Base-by-base conservation (phyloP, 75 land plant genomes). In the Pinus taeda region DNA sequence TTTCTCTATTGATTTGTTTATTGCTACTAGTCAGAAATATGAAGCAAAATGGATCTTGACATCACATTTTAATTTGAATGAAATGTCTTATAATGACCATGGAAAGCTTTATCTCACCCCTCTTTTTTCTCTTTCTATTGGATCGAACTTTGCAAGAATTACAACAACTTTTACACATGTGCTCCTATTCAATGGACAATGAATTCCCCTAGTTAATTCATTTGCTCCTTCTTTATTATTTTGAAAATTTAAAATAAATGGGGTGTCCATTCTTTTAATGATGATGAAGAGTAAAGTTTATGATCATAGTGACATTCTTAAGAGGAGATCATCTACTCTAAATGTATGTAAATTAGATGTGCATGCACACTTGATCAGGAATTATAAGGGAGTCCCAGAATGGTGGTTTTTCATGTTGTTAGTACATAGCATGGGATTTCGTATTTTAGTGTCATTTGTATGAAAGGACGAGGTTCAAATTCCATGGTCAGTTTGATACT, bases 271-370 rank as follows among this genome's bases (percentile, higher is more conserved):
- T 15, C 30, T 66, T 67, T 20, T n/a, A 67, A 67, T 17, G 20
- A 18, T 17, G n/a, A 18, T 1, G 0, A 67, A 20, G 18, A 15
- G 20, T 67, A 9, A 20, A 39, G 37, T 33, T 67, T 67, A 1
- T 67, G 7, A 20, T n/a, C 7, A 39, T 21, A 94, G 93, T 20
- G 98, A 93, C 64, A 89, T 95, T 3, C 79, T 83, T 88, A 83
- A 80, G 80, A 90, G 90, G 75, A 93, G 87, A 77, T 60, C 73
- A 65, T 75, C 71, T 17, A 64, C 82, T 22, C 9, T 80, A 49
- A 77, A 77, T 21, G 33, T 11, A 6, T 14, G 49, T 4, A 66
- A 59, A 60, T 36, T 22, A 56, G 84, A 83, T 62, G 59, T 83
- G 22, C 84, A 83, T 73, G 59, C 82, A 22, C 76, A 74, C 15